Conservation (phyloP, 306 rosid genomes). For the Trifolium repens region DNA sequence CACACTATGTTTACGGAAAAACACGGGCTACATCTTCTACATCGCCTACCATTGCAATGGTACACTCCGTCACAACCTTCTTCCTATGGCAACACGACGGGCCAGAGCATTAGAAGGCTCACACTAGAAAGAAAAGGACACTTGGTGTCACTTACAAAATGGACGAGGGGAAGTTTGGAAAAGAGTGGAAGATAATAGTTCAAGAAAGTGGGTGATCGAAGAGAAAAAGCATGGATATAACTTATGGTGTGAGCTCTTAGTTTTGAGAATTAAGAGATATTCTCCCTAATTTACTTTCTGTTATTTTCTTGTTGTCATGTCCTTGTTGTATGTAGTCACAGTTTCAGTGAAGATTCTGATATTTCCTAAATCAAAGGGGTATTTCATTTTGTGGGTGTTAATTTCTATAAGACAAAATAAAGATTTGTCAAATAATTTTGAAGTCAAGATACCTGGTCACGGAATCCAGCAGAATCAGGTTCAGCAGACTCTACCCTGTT, state of each 20-base stretch:
- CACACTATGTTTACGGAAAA: not conserved
- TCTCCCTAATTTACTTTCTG: not conserved
- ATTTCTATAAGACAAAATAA: slow-evolving; percentile 1
- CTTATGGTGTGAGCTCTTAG: not conserved
- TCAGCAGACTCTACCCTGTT: slow-evolving; percentile 71
- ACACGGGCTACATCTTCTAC: too few relatives aligned
- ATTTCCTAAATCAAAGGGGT: not conserved
- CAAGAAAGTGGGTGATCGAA: not conserved
- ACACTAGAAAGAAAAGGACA: too few relatives aligned
- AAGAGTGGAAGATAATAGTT: not conserved
- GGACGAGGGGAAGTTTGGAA: not conserved
- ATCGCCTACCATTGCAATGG: too few relatives aligned
- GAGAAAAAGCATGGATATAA: not conserved
- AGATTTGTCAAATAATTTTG: slow-evolving; percentile 26
- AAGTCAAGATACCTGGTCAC: slow-evolving; percentile 72
- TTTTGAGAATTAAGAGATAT: not conserved
- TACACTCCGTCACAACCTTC: too few relatives aligned
- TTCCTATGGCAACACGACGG: too few relatives aligned
- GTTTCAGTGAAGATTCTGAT: not conserved
- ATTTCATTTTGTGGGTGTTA: not conserved
- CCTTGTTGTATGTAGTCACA: not conserved
- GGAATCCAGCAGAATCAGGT: slow-evolving; percentile 92
- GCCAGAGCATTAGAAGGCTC: too few relatives aligned
- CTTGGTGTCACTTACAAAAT: not conserved
- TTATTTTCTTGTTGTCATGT: not conserved